Base-by-base conservation (phyloP, 352 stramenopile genomes). In the Phytophthora ohioensis region DNA sequence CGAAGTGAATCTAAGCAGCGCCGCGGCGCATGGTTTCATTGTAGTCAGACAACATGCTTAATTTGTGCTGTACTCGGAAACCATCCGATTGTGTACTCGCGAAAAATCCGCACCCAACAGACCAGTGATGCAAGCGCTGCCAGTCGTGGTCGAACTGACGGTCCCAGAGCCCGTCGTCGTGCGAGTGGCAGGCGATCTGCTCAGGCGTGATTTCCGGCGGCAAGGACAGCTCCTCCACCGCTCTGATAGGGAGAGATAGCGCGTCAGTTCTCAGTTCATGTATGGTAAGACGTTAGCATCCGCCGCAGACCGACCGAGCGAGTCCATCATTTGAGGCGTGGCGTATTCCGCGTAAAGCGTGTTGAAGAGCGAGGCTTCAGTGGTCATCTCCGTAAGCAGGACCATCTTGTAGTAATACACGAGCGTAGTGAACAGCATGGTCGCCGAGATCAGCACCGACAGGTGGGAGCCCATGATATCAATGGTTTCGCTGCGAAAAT, bases 371-470 rank as follows among this genome's bases (percentile, higher is more conserved):
- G 83, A 81, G 30, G 82, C 80, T 61, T 92, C 84, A 6, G 83
- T 84, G 54, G 80, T 90, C 62, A 90, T 81, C 76, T 92, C 82
- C 11, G 84, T 89, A 43, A 92, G 84, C 54, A 91, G 68, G 43
- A 92, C 82, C 78, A 89, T 90, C 59, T 78, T 82, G 76, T 90
- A 90, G 75, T 88, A 91, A 67, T 92, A 92, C 39, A 88, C 70
- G 35, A 89, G 67, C 54, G 81, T 92, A 17, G 73, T 68, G 31
- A 84, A 61, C 57, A 92, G 76, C 82, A 81, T 92, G 60, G 70
- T 79, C 21, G 75, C 57, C 57, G 80, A 84, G 57, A 92, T 76
- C 41, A 81, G 48, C 39, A 92, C 64, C 81, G 84, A 89, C 55
- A 84, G 68, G 39, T 84, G 52, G 27, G 68, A 66, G 47, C 71